Evolutionary conservation across 2,329 filamentous ascomycete genomes (phyloP), one percentile per base, ranked within the genome.

Genomic region (Endothia cerciana): DNA sequence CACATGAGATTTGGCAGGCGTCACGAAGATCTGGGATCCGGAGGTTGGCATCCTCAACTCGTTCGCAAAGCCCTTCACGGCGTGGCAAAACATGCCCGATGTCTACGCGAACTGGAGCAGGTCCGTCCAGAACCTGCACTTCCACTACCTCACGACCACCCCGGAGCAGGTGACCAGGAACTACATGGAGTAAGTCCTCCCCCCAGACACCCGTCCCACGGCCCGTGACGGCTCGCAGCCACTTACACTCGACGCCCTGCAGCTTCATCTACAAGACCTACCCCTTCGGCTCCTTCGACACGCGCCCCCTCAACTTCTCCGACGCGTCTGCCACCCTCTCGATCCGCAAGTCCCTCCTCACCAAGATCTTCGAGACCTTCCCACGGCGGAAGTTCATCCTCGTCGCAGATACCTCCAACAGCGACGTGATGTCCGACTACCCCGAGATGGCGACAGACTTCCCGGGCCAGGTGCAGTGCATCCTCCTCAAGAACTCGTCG

Each of bases 101-200:
- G 89, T 93, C 70, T 94, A 92, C 74, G 86, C 88, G 70, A 91
- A 92, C 73, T 93, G 91, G 90, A 88, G 85, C 1, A 78, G 78
- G n/a, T 85, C 82, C 28, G 80, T 92, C 17, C 84, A 86, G 0
- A 84, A 91, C 72, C 82, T 89, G 68, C 91, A 93, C 75, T 94
- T 93, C 80, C 91, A 93, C 78, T 94, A 94, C 77, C 82, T 94
- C 25, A 94, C 91, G 0, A 94, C 91, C 0, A 92, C 91, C 0
- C 91, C 91, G 0, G 91, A 93, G 77, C 91, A 94, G 75, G 84
- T 88, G 4, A 92, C 91, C 0, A 82, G 91, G 51, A 90, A 89
- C 70, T 94, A 94, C 78, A 92, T 93, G 90, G 84, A 90, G 67
- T 85, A 68, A 69, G 73, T 67, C 2, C 10, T 38, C 38, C 11